Evolutionary conservation across 2,329 filamentous ascomycete species (phyloP).

Genomic region (Neopestalotiopsis rosae): DNA sequence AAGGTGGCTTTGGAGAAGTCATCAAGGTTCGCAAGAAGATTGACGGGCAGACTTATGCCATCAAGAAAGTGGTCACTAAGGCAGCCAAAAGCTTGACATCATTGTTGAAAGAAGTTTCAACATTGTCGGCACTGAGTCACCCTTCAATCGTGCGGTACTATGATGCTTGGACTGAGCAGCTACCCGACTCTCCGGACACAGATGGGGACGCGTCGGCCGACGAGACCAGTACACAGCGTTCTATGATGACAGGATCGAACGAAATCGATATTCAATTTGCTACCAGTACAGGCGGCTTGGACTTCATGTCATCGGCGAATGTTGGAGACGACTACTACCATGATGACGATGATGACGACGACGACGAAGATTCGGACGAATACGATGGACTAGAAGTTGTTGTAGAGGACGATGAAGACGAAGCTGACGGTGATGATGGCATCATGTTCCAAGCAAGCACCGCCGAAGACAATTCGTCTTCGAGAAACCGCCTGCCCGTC

Average conservation of each 20-base stretch:
- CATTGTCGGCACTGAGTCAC: constrained; percentile 92
- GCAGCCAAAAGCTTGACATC: constrained; percentile 81
- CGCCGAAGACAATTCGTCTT: constrained; percentile 23
- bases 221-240: constrained; percentile 39
- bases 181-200: constrained; percentile 56
- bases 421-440: constrained; percentile 48
- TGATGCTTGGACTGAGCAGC: constrained; percentile 90
- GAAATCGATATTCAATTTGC: constrained; percentile 61
- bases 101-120: constrained; percentile 81
- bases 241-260: constrained; percentile 45
- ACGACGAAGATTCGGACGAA: constrained; percentile 41
- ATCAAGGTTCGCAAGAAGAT: constrained; percentile 94
- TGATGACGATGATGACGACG: constrained; percentile 48
- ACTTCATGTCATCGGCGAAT: constrained; percentile 90
- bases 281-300: constrained; percentile 79
- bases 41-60: constrained; percentile 90
- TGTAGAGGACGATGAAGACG: constrained; percentile 45
- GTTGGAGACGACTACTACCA: constrained; percentile 80
- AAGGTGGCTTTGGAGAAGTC: constrained; percentile 95
- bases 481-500: constrained; percentile 24
- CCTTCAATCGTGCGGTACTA: constrained; percentile 88
- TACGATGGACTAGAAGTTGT: constrained; percentile 43
- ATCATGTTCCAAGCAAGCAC: constrained; percentile 35
- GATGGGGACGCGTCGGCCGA: constrained; percentile 64
- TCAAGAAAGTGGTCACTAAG: constrained; percentile 92